These are phyloP conservation scores for Hemileccinum rubropunctum DNA, from an alignment of 768 basidiomycete genomes.

Conservation along the genomic window DNA sequence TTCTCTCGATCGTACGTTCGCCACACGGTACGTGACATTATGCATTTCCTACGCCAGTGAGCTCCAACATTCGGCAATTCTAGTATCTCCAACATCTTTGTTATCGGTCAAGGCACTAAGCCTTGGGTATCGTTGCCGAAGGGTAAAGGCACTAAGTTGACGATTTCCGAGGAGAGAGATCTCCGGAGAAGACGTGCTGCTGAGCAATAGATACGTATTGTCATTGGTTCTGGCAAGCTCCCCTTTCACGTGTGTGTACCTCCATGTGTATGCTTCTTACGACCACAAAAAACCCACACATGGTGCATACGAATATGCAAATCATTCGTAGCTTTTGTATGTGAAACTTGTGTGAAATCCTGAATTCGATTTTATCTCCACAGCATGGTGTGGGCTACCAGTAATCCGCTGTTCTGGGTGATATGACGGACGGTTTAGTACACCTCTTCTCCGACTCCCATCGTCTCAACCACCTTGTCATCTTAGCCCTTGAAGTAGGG, in stretches of 20 bases:
- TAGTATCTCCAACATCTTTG: conserved; percentile 96
- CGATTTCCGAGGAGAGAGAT: conserved; percentile 96
- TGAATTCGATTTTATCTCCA: background rate
- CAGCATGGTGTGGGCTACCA: conserved; percentile 33
- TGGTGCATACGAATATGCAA: conserved; percentile 13
- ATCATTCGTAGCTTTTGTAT: background rate
- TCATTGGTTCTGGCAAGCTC: conserved; percentile 5
- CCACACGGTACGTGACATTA: conserved; percentile 74
- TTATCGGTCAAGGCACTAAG: conserved; percentile 94
- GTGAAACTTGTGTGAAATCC: no score
- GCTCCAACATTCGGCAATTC: background rate
- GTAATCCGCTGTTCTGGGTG: conserved; percentile 42
- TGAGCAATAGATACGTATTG: conserved; percentile 49
- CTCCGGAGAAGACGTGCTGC: conserved; percentile 79
- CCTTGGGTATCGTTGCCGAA: conserved; percentile 96
- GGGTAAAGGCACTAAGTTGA: conserved; percentile 97
- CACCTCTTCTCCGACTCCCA: conserved; percentile 83
- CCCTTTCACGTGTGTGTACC: conserved; percentile 11
- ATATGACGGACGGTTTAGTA: conserved; percentile 36
- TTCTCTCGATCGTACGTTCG: conserved; percentile 91
- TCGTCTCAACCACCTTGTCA: conserved; percentile 83
- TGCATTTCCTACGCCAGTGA: background rate
- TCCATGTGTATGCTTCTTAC: conserved; percentile 19
- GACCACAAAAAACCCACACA: conserved; percentile 23
- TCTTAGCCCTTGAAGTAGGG: conserved; percentile 71